Evolutionary conservation across 192 early-diverging fungal genomes (phyloP).

Genomic region (Diversispora eburnea): DNA sequence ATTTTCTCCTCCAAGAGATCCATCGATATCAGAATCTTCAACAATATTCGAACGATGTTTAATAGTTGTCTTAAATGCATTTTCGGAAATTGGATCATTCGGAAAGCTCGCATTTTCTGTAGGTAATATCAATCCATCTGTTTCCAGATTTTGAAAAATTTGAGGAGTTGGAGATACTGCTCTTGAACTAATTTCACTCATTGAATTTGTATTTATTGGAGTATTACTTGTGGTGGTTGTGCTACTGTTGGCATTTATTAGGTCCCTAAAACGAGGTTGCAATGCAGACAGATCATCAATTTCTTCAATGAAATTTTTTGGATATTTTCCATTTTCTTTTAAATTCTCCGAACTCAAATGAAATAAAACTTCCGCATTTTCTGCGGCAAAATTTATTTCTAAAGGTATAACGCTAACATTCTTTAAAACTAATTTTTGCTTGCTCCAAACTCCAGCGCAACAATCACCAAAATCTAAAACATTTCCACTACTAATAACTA

Average conservation of each 20-base stretch:
- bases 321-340: constrained; percentile 10
- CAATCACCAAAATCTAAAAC: constrained; percentile 93
- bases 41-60: not conserved
- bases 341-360: constrained; percentile 44
- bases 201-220: constrained; percentile 34
- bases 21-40: constrained; percentile 14
- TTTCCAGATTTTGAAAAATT: constrained; percentile 24
- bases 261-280: not conserved
- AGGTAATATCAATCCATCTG: constrained; percentile 19
- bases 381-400: constrained; percentile 69
- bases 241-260: not conserved
- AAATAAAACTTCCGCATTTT: constrained; percentile 57
- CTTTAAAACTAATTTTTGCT: constrained; percentile 71
- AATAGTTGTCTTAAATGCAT: constrained; percentile 6
- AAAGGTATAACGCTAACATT: constrained; percentile 75
- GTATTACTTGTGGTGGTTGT: constrained; percentile 24
- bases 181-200: constrained; percentile 50
- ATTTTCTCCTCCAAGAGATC: not conserved
- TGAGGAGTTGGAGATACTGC: constrained; percentile 43
- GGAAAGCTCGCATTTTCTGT: not conserved
- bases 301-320: not conserved
- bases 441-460: constrained; percentile 82
- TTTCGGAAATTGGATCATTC: not conserved
- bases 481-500: constrained; percentile 66
- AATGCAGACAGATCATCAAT: constrained; percentile 6